Evolutionary conservation across 139 green algal species (phyloP).

Genomic region (Nannochloris sp.): DNA sequence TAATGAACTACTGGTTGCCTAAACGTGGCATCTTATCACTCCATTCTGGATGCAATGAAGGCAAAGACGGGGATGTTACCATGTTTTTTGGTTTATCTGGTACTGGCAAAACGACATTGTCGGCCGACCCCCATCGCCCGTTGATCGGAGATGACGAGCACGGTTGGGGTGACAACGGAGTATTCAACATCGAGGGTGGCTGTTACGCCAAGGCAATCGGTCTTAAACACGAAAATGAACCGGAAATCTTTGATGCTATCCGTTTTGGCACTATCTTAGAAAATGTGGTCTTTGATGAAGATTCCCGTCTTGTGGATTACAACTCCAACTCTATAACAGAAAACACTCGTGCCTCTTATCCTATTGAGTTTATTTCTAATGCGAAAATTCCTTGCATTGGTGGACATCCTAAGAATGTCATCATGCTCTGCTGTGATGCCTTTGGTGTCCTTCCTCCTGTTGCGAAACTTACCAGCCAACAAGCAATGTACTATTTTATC

Average conservation of each 20-base stretch:
- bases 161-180: constrained; percentile 77
- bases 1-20: constrained; percentile 93
- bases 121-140: constrained; percentile 63
- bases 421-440: constrained; percentile 82
- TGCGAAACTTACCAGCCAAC: constrained; percentile 65
- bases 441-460: constrained; percentile 94
- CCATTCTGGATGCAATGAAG: constrained; percentile 86
- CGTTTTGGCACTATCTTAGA: constrained; percentile 85
- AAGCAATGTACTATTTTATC: constrained; percentile 99
- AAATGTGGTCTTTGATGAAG: constrained; percentile 74
- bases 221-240: constrained; percentile 69
- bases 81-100: constrained; percentile 85
- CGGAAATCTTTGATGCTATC: constrained; percentile 87
- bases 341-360: constrained; percentile 92
- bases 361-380: constrained; percentile 92
- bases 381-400: constrained; percentile 83
- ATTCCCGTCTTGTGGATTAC: constrained; percentile 3
- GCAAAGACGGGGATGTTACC: constrained; percentile 54
- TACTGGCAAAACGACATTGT: constrained; percentile 77
- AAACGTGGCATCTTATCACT: constrained; percentile 77
- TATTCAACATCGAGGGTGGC: constrained; percentile 94
- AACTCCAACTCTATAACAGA: constrained; percentile 62
- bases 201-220: constrained; percentile 94
- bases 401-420: constrained; percentile 83
- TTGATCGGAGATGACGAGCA: constrained; percentile 96